Evolutionary conservation across 768 basidiomycete genomes (phyloP).

Genomic region (Lepiota brunneoincarnata): DNA sequence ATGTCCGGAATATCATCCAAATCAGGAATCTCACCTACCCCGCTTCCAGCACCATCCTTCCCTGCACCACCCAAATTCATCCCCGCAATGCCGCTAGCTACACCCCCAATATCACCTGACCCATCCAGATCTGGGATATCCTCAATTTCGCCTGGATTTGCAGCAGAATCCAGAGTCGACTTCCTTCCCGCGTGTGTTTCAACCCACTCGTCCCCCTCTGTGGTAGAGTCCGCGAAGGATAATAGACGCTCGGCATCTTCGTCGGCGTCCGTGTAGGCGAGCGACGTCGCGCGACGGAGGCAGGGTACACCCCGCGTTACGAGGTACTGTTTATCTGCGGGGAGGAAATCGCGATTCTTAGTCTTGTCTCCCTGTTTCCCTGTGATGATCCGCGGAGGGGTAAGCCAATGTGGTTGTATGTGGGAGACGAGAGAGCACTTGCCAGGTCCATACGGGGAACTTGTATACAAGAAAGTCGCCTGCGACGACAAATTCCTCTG

Average conservation of each 20-base stretch:
- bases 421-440: slow-evolving; percentile 25
- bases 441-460: slow-evolving; percentile 99
- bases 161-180: slow-evolving; percentile 45
- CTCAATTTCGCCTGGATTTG: slow-evolving; percentile 77
- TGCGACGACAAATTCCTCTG: slow-evolving; percentile 97
- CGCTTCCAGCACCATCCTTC: slow-evolving; percentile 51
- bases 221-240: slow-evolving; percentile 61
- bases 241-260: slow-evolving; percentile 95
- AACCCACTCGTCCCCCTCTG: slow-evolving; percentile 90
- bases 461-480: slow-evolving; percentile 98
- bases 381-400: too few relatives aligned
- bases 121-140: slow-evolving; percentile 65
- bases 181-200: slow-evolving; percentile 91
- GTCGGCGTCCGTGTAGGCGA: slow-evolving; percentile 93
- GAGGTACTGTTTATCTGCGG: slow-evolving; percentile 93
- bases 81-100: slow-evolving; percentile 41
- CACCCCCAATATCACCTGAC: slow-evolving; percentile 38
- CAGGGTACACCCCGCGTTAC: slow-evolving; percentile 96
- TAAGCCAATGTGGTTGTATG: slow-evolving; percentile 5
- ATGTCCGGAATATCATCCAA: slow-evolving; percentile 59
- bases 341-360: slow-evolving; percentile 90
- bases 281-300: slow-evolving; percentile 86
- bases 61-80: slow-evolving; percentile 36
- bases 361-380: slow-evolving; percentile 92
- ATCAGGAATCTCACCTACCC: slow-evolving; percentile 97